phyloP scores from a whole-genome alignment of 345 rosid species.

The Hevea brasiliensis region DNA sequence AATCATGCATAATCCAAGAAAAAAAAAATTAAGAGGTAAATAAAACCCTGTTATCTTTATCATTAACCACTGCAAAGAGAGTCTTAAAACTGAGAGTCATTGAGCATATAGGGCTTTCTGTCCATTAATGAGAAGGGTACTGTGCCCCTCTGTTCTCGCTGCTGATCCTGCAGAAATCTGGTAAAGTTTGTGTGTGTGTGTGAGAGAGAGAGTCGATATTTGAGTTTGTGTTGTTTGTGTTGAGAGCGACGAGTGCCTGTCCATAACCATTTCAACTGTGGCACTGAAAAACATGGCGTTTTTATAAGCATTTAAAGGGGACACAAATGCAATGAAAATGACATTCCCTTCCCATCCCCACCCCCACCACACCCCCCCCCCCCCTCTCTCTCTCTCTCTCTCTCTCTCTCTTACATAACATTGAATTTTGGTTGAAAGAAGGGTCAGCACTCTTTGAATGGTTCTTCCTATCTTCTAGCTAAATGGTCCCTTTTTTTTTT shows the following conservation, averaged over 20 bases:
- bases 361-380: no score
- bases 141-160: neutral
- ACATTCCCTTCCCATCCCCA: conserved; percentile 38
- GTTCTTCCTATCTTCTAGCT: conserved; percentile 30
- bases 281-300: conserved; percentile 78
- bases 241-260: conserved; percentile 60
- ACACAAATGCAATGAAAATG: conserved; percentile 55
- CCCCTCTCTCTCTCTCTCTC: neutral
- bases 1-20: no score
- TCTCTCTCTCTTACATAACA: conserved; percentile 15
- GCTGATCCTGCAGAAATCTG: conserved; percentile 29
- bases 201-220: neutral
- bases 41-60: no score
- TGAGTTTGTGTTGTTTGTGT: conserved; percentile 34
- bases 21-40: no score
- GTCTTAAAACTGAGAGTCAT: conserved; percentile 10
- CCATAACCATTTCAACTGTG: conserved; percentile 48
- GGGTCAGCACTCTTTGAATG: conserved; percentile 37
- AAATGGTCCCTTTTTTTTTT: conserved; percentile 33
- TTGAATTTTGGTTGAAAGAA: conserved; percentile 33
- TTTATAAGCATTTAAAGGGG: conserved; percentile 40
- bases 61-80: neutral
- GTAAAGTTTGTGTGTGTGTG: conserved; percentile 21
- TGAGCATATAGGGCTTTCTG: no score
- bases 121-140: conserved; percentile 28